These are phyloP conservation scores for Panicum virgatum DNA, from an alignment of 202 grass and related monocot genomes.

Conservation along the genomic window DNA sequence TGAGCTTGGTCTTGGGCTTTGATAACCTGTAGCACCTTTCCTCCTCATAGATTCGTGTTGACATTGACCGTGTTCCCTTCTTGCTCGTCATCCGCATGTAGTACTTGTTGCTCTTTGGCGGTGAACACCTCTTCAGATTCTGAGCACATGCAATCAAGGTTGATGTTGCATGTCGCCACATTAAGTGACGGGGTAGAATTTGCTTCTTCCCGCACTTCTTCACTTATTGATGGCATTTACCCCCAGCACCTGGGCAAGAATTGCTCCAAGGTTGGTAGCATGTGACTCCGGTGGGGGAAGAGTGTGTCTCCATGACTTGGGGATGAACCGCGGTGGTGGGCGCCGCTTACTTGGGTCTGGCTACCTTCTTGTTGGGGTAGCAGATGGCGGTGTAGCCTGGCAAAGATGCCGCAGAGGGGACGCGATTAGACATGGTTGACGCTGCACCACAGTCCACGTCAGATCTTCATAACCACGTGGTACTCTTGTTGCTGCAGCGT, in stretches of 20 bases:
- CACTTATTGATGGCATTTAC: too few species aligned
- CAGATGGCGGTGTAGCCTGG: rapidly evolving
- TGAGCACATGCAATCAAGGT: not conserved
- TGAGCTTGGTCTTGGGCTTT: not conserved
- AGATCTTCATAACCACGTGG: rapidly evolving
- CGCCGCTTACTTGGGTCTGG: not conserved
- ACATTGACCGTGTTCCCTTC: not conserved
- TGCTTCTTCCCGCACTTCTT: not conserved
- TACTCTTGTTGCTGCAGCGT: rapidly evolving
- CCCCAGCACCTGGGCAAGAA: not conserved
- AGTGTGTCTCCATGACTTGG: not conserved
- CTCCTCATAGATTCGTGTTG: not conserved
- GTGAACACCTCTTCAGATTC: not conserved
- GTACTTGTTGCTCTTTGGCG: not conserved
- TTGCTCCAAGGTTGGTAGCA: not conserved
- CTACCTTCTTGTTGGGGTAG: not conserved
- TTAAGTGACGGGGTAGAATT: not conserved
- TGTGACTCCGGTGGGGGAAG: not conserved
- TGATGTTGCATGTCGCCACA: not conserved
- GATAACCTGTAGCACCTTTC: not conserved
- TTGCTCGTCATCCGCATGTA: rapidly evolving
- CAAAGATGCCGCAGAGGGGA: not conserved
- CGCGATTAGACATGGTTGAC: rapidly evolving
- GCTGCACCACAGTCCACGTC: not conserved
- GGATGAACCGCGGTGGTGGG: not conserved